Base-by-base conservation (phyloP, 192 early-diverging fungal genomes). In the Coemansia sp. region DNA sequence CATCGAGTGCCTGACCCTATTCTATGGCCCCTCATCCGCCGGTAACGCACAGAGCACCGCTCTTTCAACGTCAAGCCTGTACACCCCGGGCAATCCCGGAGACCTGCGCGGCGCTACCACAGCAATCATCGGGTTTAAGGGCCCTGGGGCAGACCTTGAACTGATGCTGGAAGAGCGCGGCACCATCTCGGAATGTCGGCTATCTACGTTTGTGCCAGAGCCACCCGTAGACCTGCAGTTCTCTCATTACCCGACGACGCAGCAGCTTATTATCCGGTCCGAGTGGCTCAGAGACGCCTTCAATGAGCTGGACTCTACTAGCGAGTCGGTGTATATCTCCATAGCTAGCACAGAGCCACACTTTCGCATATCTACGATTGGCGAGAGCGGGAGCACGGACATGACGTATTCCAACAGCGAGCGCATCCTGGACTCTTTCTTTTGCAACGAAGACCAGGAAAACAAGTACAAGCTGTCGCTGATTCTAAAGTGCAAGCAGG, bases 401-500 rank as follows among this genome's bases (percentile, higher is more conserved):
- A 82, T 87, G 65, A 84, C 85, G 24, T 87, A 86, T 37, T 79
- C 85, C 0, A 83, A 85, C 46, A 85, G 84, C 50, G 76, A 82
- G 40, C 77, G 83, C 13, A 67, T 87, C 16, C 24, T 87, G 14
- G 84, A 86, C 57, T 71, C 83, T 16, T 87, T 86, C 57, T 67
- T 70, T 56, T 86, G 83, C 60, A 63, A 71, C 31, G 79, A 71
- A 57, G 76, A 75, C 50, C 70, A 79, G 40, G 62, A 74, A 59
- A 74, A 79, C 45, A 61, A 67, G 20, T 87, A 83, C 63, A 79
- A 79, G 39, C 62, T 77, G 55, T 60, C 51, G 23, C 70, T 77
- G 58, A 65, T 87, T 42, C 67, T 75, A 24, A 73, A 71, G 33
- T 80, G 74, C 58, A 68, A 76, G 40, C 76, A 77, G 5, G 84